Conservation (phyloP, 2,329 filamentous ascomycete genomes). For the Microdochium paspali region DNA sequence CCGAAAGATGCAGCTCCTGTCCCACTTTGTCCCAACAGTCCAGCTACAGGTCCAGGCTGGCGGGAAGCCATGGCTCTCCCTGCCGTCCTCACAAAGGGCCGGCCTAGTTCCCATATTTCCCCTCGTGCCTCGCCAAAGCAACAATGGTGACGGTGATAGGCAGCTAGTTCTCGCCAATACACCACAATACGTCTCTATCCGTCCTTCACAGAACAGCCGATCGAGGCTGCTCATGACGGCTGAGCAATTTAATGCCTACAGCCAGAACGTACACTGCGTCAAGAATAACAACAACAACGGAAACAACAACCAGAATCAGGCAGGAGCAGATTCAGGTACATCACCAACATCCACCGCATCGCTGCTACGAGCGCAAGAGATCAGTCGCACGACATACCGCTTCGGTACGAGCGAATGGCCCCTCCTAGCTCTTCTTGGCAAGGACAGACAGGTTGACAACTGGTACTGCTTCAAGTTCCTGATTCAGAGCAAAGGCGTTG, state of each 20-base stretch:
- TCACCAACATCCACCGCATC: too few relatives aligned
- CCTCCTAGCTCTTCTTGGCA: conserved; percentile 21
- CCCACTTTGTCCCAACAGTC: conserved; percentile 29
- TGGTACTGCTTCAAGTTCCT: not conserved
- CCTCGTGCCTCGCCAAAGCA: conserved; percentile 11
- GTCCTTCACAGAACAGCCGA: conserved; percentile 34
- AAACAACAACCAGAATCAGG: too few relatives aligned
- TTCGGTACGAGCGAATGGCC: conserved; percentile 46
- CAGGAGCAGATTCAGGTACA: too few relatives aligned
- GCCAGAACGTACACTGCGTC: conserved; percentile 16
- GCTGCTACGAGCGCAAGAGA: conserved; percentile 15
- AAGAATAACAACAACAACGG: conserved; percentile 18
- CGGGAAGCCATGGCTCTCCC: conserved; percentile 32
- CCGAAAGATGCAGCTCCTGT: too few relatives aligned
- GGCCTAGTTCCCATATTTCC: conserved; percentile 33
- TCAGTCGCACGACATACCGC: conserved; percentile 46
- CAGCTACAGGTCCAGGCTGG: conserved; percentile 38
- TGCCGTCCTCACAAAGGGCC: conserved; percentile 26
- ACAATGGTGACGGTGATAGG: conserved; percentile 18
- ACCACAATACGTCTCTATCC: conserved; percentile 40
- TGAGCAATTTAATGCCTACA: too few relatives aligned
- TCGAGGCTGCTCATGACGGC: conserved; percentile 31
- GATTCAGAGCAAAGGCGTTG: not conserved
- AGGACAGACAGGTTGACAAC: conserved; percentile 13
- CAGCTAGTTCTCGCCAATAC: conserved; percentile 27